phyloP scores from a whole-genome alignment of 2,329 filamentous ascomycete species.

The Esteya vermicola region DNA sequence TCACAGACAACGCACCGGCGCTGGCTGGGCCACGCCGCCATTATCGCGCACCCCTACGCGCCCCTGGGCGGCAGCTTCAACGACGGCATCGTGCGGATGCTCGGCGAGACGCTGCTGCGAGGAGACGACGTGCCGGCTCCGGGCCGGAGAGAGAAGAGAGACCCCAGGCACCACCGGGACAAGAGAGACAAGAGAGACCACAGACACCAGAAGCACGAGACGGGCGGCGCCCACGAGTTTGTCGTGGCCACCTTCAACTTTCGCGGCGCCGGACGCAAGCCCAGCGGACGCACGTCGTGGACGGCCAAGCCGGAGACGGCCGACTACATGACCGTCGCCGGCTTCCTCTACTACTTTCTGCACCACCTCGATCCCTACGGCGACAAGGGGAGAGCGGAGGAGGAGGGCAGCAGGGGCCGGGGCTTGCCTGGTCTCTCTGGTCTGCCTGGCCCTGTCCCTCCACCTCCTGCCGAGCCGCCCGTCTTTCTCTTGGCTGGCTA shows the following conservation, averaged over 20 bases:
- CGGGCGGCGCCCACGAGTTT: constrained; percentile 37
- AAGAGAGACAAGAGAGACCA: too few species aligned
- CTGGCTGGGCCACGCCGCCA: constrained; percentile 36
- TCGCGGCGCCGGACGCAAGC: constrained; percentile 35
- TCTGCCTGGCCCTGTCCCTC: too few species aligned
- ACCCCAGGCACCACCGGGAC: too few species aligned
- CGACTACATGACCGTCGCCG: constrained; percentile 75
- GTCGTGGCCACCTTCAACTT: constrained; percentile 88
- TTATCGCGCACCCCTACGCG: constrained; percentile 85
- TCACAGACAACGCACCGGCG: constrained; percentile 13
- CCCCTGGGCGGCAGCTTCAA: constrained; percentile 76
- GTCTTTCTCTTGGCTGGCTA: constrained; percentile 56
- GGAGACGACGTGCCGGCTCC: constrained; percentile 12
- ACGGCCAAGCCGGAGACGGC: constrained; percentile 64
- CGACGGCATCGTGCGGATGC: constrained; percentile 60
- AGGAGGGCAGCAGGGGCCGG: background rate
- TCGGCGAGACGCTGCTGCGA: constrained; percentile 52
- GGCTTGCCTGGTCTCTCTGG: background rate
- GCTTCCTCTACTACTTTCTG: constrained; percentile 64
- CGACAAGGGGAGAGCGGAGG: background rate
- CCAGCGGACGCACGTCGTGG: constrained; percentile 65
- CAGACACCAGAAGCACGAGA: too few species aligned
- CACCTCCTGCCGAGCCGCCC: constrained; percentile 9
- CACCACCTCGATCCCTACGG: constrained; percentile 36
- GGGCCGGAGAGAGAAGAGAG: too few species aligned